phyloP scores from a whole-genome alignment of 345 rosid genomes.

The Gossypium thurberi region DNA sequence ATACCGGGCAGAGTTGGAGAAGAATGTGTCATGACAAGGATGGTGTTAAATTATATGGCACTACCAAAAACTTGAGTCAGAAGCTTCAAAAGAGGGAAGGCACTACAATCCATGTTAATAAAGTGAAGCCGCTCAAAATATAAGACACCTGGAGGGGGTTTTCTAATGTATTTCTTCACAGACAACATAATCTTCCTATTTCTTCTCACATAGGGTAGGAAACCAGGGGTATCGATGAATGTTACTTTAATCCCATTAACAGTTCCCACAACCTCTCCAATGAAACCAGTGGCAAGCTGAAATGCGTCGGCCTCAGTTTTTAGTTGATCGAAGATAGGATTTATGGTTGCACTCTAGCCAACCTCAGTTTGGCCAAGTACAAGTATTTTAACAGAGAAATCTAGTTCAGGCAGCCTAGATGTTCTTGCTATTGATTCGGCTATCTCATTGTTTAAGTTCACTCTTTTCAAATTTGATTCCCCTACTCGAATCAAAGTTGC shows the following conservation, averaged over 20 bases:
- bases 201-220: conserved; percentile 52
- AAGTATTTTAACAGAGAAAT: conserved; percentile 67
- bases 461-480: conserved; percentile 51
- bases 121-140: conserved; percentile 76
- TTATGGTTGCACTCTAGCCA: conserved; percentile 95
- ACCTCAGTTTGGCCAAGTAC: conserved; percentile 89
- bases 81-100: conserved; percentile 69
- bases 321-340: conserved; percentile 65
- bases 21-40: conserved; percentile 85
- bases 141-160: conserved; percentile 76
- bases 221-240: conserved; percentile 88
- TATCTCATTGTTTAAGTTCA: conserved; percentile 40
- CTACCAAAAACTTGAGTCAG: conserved; percentile 65
- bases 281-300: conserved; percentile 52
- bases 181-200: conserved; percentile 68
- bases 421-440: conserved; percentile 52
- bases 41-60: conserved; percentile 80
- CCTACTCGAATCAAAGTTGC: conserved; percentile 71
- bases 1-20: conserved; percentile 47
- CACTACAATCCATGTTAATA: conserved; percentile 50
- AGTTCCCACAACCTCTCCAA: conserved; percentile 66
- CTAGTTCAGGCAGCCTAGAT: conserved; percentile 48
- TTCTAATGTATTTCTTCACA: conserved; percentile 57
- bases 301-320: conserved; percentile 70
- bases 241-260: conserved; percentile 64